Conservation (phyloP, 345 rosid genomes). For the Salix dunnii region DNA sequence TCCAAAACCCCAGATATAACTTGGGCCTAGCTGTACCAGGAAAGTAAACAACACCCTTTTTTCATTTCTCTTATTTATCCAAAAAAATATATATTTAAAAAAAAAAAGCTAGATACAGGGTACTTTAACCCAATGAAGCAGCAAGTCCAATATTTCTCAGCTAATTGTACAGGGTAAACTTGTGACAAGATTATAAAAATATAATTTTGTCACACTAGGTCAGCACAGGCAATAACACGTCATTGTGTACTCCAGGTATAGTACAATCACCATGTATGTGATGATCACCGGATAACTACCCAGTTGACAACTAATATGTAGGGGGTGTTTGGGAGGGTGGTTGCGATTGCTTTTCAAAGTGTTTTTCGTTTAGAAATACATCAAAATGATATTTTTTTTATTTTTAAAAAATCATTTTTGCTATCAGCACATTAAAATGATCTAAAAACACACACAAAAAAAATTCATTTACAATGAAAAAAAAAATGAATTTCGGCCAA, state of each 20-base stretch:
- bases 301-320: background rate
- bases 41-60: background rate
- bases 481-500: too few relatives aligned
- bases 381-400: too few relatives aligned
- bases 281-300: background rate
- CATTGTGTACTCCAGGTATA: background rate
- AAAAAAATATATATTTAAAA: too few relatives aligned
- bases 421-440: too few relatives aligned
- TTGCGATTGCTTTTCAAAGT: too few relatives aligned
- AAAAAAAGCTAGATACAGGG: too few relatives aligned
- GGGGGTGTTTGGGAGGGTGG: too few relatives aligned
- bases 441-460: too few relatives aligned
- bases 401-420: too few relatives aligned
- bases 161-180: background rate
- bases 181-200: background rate
- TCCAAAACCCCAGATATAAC: background rate
- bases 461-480: too few relatives aligned
- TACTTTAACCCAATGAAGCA: too few relatives aligned
- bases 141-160: background rate
- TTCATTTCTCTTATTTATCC: background rate
- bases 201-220: background rate
- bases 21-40: background rate
- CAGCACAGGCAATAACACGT: background rate
- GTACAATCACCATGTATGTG: background rate
- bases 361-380: too few relatives aligned